Percentiles rank a stretch among this genome's conserved stretches.
These are phyloP conservation scores for Suhomyces xylopsoci DNA, from an alignment of 805 yeast genomes.

Conservation along the genomic window DNA sequence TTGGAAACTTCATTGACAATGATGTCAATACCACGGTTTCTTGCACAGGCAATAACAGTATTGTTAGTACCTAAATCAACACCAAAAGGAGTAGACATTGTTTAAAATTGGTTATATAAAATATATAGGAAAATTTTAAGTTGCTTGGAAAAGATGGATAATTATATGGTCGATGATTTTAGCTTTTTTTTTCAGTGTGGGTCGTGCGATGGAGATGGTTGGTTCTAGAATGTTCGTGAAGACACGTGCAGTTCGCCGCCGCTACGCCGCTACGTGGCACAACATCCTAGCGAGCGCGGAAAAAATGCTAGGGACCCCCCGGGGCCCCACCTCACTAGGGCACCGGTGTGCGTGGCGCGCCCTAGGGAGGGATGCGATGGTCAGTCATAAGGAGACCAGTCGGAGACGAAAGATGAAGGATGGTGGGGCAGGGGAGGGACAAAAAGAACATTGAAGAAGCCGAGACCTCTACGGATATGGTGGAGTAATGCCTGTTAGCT, in stretches of 20 bases:
- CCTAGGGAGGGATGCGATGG: no score
- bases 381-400: no score
- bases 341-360: no score
- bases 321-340: no score
- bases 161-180: conserved; percentile 1
- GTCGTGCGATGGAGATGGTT: conserved; percentile 1
- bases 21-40: conserved; percentile 97
- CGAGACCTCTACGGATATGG: background rate
- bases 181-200: conserved; percentile 2
- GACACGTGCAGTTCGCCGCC: background rate
- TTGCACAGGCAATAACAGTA: conserved; percentile 92
- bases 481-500: no score
- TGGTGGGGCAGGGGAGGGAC: background rate
- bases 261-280: background rate
- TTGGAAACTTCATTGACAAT: conserved; percentile 98
- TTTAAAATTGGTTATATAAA: background rate
- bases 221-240: conserved; percentile 3
- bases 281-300: background rate
- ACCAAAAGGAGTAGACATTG: conserved; percentile 93
- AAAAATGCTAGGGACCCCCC: background rate
- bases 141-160: background rate
- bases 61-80: conserved; percentile 95
- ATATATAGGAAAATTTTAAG: background rate
- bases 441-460: background rate
- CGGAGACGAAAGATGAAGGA: no score